Percentiles rank a stretch among this genome's conserved stretches.
These are phyloP conservation scores for Pleurotus giganteus DNA, from an alignment of 768 basidiomycete genomes.

Conservation along the genomic window DNA sequence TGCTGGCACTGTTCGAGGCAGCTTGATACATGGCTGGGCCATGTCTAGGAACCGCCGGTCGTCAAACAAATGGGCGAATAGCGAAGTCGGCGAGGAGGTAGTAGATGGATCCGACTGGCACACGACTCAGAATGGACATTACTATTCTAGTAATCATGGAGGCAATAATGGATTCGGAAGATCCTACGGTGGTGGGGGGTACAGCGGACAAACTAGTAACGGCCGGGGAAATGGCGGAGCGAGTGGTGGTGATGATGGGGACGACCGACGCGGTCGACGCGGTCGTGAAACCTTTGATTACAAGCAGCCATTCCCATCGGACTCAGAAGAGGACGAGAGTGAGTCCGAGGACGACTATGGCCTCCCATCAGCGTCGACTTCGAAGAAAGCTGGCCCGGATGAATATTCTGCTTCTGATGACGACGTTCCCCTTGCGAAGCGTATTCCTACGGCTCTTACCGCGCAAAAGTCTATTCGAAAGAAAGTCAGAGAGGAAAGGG, in stretches of 20 bases:
- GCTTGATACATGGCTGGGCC: conserved; percentile 17
- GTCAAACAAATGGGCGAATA: conserved; percentile 1
- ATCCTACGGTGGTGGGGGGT: conserved; percentile 15
- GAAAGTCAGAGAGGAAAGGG: conserved; percentile 67
- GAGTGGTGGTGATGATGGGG: conserved; percentile 36
- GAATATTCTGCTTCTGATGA: conserved; percentile 51
- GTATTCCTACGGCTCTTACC: conserved; percentile 78
- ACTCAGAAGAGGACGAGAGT: conserved; percentile 43
- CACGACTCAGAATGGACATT: conserved; percentile 6
- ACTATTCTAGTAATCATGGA: conserved; percentile 11
- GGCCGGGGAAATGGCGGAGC: conserved; percentile 18
- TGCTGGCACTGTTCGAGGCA: conserved; percentile 38
- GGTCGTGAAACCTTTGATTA: conserved; percentile 24
- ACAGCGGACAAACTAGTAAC: conserved; percentile 16
- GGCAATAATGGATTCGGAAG: conserved; percentile 15
- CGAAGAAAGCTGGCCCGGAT: conserved; percentile 14
- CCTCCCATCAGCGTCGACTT: conserved; percentile 14
- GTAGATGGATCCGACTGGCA: conserved; percentile 25
- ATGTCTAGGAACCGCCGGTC: conserved; percentile 13
- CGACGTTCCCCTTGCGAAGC: conserved; percentile 79
- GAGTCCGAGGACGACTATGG: conserved; percentile 39
- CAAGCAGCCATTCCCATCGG: conserved; percentile 29
- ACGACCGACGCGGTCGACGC: conserved; percentile 31
- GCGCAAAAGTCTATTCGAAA: conserved; percentile 80
- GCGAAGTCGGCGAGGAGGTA: conserved; percentile 15